These are phyloP conservation scores for Trichopus zeylanicus DNA, from an alignment of 116 monocot species.

Conservation along the genomic window DNA sequence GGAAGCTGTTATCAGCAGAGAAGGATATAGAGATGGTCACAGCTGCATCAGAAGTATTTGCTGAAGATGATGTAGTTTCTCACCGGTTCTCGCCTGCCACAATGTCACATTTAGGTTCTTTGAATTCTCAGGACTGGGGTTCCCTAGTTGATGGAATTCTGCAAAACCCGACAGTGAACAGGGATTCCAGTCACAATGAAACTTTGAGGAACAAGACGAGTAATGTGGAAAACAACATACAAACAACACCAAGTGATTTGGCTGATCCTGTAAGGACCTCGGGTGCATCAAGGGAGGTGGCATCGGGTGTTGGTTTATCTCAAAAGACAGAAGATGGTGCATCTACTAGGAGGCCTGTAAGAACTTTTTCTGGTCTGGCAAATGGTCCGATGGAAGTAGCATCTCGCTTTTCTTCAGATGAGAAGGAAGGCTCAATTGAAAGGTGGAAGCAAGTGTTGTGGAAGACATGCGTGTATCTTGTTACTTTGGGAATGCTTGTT, in stretches of 20 bases:
- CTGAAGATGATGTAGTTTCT: slow-evolving; percentile 40
- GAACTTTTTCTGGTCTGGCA: background rate
- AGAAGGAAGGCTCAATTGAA: slow-evolving; percentile 19
- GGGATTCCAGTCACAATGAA: slow-evolving; percentile 7
- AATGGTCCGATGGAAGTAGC: slow-evolving; percentile 8
- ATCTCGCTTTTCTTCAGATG: slow-evolving; percentile 11
- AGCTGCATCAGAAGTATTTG: slow-evolving; percentile 17
- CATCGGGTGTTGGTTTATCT: background rate
- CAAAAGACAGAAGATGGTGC: slow-evolving; percentile 2
- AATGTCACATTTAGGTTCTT: slow-evolving; percentile 38
- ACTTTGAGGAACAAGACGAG: slow-evolving; percentile 9
- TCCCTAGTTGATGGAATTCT: slow-evolving; percentile 9
- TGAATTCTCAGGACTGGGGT: slow-evolving; percentile 13
- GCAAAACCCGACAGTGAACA: background rate
- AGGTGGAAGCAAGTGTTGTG: slow-evolving; percentile 47
- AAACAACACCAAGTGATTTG: background rate
- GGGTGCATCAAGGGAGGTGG: slow-evolving; percentile 10
- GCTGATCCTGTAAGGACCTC: background rate
- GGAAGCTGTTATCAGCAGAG: slow-evolving; percentile 37
- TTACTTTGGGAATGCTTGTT: slow-evolving; percentile 74
- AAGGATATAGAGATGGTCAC: slow-evolving; percentile 25
- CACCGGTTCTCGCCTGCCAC: slow-evolving; percentile 75
- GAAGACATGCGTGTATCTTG: slow-evolving; percentile 59
- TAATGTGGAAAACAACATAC: slow-evolving; percentile 7
- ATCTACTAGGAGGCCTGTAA: background rate